A percentile compares a stretch with the other conserved stretches of the same genome.
These are phyloP conservation scores for Lecanosticta acicola DNA, from an alignment of 2,329 filamentous ascomycete genomes.

Conservation along the genomic window DNA sequence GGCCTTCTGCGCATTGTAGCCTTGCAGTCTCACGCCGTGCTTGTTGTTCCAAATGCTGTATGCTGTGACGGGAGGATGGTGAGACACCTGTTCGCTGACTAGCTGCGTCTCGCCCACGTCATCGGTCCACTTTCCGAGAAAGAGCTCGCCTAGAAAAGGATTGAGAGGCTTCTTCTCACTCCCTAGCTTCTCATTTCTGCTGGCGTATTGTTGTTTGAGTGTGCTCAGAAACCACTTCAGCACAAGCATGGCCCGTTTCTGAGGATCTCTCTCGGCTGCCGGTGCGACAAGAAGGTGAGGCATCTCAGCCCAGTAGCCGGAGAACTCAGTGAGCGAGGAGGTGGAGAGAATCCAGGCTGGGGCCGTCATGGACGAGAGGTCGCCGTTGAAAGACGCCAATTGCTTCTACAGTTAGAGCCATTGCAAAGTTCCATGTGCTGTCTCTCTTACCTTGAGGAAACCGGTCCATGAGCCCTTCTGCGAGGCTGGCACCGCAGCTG, in stretches of 20 bases:
- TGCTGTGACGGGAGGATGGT: conserved; percentile 91
- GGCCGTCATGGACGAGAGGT: conserved; percentile 52
- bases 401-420: conserved; percentile 34
- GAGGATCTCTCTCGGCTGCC: conserved; percentile 68
- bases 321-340: conserved; percentile 52
- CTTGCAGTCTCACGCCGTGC: conserved; percentile 68
- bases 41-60: conserved; percentile 87
- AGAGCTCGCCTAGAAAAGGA: conserved; percentile 91
- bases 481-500: conserved; percentile 42
- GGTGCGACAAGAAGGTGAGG: conserved; percentile 70
- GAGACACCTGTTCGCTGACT: conserved; percentile 91
- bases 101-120: conserved; percentile 74
- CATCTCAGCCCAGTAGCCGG: conserved; percentile 54
- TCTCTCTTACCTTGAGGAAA: conserved; percentile 42
- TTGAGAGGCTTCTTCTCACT: conserved; percentile 98
- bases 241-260: conserved; percentile 79
- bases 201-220: conserved; percentile 77
- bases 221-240: conserved; percentile 94
- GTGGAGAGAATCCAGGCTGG: conserved; percentile 52
- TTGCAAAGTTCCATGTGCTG: not conserved
- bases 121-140: conserved; percentile 85
- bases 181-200: conserved; percentile 70
- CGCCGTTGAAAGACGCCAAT: conserved; percentile 52
- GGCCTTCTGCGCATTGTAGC: conserved; percentile 94
- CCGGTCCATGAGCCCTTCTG: conserved; percentile 46